These are phyloP conservation scores for Fusarium cyanostomum DNA, from an alignment of 2,329 filamentous ascomycete genomes.

Conservation along the genomic window DNA sequence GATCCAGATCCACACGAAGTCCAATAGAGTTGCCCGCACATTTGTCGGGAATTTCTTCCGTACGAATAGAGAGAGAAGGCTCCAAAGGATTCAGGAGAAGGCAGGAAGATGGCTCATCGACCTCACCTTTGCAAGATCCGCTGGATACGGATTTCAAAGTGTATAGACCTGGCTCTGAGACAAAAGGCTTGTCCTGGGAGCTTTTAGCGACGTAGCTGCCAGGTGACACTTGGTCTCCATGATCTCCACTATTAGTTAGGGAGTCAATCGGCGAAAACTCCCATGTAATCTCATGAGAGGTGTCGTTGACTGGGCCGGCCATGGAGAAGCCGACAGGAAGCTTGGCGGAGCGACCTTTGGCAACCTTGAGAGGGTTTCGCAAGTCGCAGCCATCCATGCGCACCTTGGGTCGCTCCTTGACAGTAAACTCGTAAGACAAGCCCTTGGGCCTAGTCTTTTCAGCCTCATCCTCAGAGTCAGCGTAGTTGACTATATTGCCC, in stretches of 20 bases:
- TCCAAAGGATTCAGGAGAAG: constrained; percentile 90
- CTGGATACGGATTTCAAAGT: constrained; percentile 82
- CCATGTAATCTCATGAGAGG: constrained; percentile 79
- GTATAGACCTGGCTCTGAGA: constrained; percentile 85
- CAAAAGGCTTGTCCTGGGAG: constrained; percentile 69
- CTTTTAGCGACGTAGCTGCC: constrained; percentile 70
- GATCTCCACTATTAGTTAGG: constrained; percentile 74
- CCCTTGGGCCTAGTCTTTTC: constrained; percentile 70
- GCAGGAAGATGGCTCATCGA: constrained; percentile 94
- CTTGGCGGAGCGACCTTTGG: constrained; percentile 73
- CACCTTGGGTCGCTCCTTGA: constrained; percentile 85
- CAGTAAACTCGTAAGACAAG: constrained; percentile 80
- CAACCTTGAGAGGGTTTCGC: constrained; percentile 82
- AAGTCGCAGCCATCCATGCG: constrained; percentile 79
- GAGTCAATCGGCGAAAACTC: constrained; percentile 80
- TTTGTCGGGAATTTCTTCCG: constrained; percentile 90
- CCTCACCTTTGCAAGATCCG: constrained; percentile 84
- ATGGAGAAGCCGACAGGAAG: constrained; percentile 78
- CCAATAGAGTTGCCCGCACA: constrained; percentile 95
- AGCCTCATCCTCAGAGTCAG: constrained; percentile 71
- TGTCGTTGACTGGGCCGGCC: constrained; percentile 66
- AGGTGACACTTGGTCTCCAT: constrained; percentile 66
- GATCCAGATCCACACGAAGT: constrained; percentile 85
- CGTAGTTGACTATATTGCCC: constrained; percentile 85
- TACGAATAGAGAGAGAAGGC: constrained; percentile 77